Conservation (phyloP, 306 rosid genomes). For the Casuarina cunninghamiana region DNA sequence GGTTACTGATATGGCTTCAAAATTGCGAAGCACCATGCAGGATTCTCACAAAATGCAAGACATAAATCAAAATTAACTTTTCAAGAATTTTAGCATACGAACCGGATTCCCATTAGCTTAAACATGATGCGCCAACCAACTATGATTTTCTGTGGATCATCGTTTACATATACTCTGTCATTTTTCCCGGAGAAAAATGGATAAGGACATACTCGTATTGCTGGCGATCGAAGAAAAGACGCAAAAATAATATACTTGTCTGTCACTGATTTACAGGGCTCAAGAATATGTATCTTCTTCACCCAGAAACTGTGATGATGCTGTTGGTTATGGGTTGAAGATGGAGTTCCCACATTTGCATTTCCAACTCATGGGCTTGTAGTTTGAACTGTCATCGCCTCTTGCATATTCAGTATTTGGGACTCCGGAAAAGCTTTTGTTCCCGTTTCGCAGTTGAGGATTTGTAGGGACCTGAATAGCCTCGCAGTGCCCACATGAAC, state of each 20-base stretch:
- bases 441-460: slow-evolving; percentile 47
- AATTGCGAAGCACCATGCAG: too few relatives aligned
- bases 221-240: not conserved
- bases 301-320: slow-evolving; percentile 8
- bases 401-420: slow-evolving; percentile 41
- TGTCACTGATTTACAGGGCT: slow-evolving; percentile 31
- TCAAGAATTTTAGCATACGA: too few relatives aligned
- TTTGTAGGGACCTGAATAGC: slow-evolving; percentile 60
- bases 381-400: slow-evolving; percentile 64
- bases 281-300: slow-evolving; percentile 24
- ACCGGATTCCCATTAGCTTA: too few relatives aligned
- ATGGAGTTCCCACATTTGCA: slow-evolving; percentile 88
- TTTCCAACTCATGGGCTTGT: slow-evolving; percentile 98
- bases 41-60: too few relatives aligned
- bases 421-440: slow-evolving; percentile 42
- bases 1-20: too few relatives aligned
- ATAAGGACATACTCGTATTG: too few relatives aligned
- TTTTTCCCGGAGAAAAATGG: too few relatives aligned
- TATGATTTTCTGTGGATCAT: too few relatives aligned
- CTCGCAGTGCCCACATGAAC: slow-evolving; percentile 70
- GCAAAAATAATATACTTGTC: slow-evolving; percentile 10
- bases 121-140: too few relatives aligned
- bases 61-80: too few relatives aligned
- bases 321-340: slow-evolving; percentile 61
- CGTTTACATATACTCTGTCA: too few relatives aligned